Evolutionary conservation across 148 eudicot genomes (phyloP), one percentile per base, ranked within the genome.

Genomic region (Tetragonia tetragonoides): DNA sequence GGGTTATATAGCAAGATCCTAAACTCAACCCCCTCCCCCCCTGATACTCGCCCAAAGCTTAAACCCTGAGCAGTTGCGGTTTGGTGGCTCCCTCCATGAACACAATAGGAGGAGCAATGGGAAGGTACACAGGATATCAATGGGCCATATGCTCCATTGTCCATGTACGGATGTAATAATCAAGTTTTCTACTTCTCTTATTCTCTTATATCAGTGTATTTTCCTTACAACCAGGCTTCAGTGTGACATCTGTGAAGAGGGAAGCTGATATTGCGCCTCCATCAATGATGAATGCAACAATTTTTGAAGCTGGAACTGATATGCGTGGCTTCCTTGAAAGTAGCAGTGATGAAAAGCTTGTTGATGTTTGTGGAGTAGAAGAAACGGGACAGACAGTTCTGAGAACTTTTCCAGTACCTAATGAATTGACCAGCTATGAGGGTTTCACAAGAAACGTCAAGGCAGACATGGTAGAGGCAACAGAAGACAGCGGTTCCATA

Each of bases 381-480:
- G 75, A 77, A 61, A 72, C 67, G 65, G 73, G 40, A 54, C 61
- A 21, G 63, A 21, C 56, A 24, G 41, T 6, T 59, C 39, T 53
- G 11, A 66, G 66, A 9, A 47, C 38, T 0, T 57, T 42, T 57
- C 12, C 73, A 23, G 7, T 24, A 11, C 54, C 37, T n/a, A 21
- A 66, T 21, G 57, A 42, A 15, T 44, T 42, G 37, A 37, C 17
- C 20, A 20, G 37, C 4, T 0, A 5, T 18, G 44, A 60, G 42
- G 20, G 3, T 28, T 4, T 4, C 24, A 42, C 15, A 12, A 73
- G 24, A 4, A 60, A 68, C 21, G 57, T 44, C 59, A 68, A 56
- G 10, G n/a, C 37, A 34, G 61, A 3, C 5, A 4, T 24, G 4
- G 40, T 41, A 40, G 65, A 18, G 40, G 74, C 5, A 24, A 59